Conservation (phyloP, 352 stramenopile genomes). For the Phytophthora megakarya region DNA sequence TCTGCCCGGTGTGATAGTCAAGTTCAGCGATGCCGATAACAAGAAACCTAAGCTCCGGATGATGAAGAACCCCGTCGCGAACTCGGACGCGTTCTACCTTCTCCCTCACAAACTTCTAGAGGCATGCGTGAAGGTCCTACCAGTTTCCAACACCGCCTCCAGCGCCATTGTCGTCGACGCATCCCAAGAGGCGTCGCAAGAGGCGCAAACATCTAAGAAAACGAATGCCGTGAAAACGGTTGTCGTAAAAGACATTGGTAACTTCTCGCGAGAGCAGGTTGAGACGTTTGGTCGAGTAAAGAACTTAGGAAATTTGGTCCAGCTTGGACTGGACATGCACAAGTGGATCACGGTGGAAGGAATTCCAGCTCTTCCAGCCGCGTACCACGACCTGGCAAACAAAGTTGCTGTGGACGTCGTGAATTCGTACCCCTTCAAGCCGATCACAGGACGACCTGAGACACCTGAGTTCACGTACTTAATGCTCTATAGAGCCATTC, state of each 20-base stretch:
- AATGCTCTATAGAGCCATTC: background rate
- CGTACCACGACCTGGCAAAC: background rate
- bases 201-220: too few species aligned
- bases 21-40: background rate
- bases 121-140: conserved; percentile 2
- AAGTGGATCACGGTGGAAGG: background rate
- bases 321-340: background rate
- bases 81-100: conserved; percentile 26
- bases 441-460: background rate
- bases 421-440: background rate
- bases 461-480: background rate
- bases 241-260: too few species aligned
- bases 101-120: conserved; percentile 17
- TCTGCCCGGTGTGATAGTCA: conserved; percentile 3
- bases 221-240: too few species aligned
- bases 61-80: conserved; percentile 26
- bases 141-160: conserved; percentile 7
- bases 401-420: background rate
- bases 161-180: conserved; percentile 1
- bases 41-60: conserved; percentile 9
- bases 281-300: conserved; percentile 4
- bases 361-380: background rate
- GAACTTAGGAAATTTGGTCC: background rate
- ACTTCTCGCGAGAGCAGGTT: conserved; percentile 9
- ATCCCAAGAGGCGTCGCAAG: too few species aligned